Base-by-base conservation (phyloP, 2,329 filamentous ascomycete species). In the Diaporthe vaccinii region DNA sequence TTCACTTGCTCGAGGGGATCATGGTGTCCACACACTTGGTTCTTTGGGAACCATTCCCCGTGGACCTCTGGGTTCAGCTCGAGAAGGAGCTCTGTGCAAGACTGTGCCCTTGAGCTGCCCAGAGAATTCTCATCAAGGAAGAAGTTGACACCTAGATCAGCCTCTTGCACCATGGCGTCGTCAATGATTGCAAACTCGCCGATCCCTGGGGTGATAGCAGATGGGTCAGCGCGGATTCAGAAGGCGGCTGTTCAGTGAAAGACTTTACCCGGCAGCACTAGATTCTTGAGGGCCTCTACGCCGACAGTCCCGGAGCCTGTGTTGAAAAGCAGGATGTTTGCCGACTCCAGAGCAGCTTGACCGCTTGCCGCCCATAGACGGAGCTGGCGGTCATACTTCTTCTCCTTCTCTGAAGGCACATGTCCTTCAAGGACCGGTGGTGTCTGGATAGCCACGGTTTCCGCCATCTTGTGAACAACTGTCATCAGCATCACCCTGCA, bases 101-200 rank as follows among this genome's bases (percentile, higher is more conserved):
- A 92, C 82, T 95, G 90, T 2, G 96, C 95, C 78, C 97, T 92
- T 36, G 92, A 92, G 80, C 92, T 92, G 72, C 95, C 96, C 51
- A 98, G 83, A 78, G 92, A 93, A 67, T 89, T 87, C 79, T 97
- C 92, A 76, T 98, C 95, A 0, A 99, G 88, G 81, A 99, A 99
- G 88, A 99, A 99, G 85, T 99, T 99, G 77, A 98, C 93, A 6
- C 97, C 97, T 55, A 99, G 87, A 80, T 99, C 97, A 57, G 92
- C 88, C 79, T 98, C 93, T 1, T 87, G 88, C n/a, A 99, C 96
- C 3, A 89, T 83, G 1, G 92, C 90, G 9, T 93, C 92, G 80
- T 99, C 97, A 71, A 94, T 93, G 77, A 99, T 98, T 0, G 95
- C 97, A 83, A 98, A 99, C 36, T 92, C 91, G 12, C 97, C 97